Evolutionary conservation across 805 yeast species (phyloP).

Genomic region (Cyberlindnera veronae): DNA sequence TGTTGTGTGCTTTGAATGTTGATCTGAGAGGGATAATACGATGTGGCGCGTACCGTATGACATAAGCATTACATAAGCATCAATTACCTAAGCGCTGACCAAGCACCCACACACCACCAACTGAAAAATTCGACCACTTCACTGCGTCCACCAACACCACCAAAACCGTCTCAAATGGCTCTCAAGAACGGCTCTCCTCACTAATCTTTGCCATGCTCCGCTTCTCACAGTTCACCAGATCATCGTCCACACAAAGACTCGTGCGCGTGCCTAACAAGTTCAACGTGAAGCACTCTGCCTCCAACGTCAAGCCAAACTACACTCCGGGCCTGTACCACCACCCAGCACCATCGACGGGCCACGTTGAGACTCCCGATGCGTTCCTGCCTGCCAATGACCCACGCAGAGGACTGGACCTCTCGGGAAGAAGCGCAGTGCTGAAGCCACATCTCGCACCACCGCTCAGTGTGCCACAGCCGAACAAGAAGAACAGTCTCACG

Average conservation of each 20-base stretch:
- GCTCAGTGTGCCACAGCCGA: constrained; percentile 34
- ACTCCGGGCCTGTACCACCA: constrained; percentile 53
- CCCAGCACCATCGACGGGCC: constrained; percentile 62
- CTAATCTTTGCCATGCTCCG: too few species aligned
- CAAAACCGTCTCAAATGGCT: too few species aligned
- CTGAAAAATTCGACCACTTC: too few species aligned
- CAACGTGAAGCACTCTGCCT: constrained; percentile 61
- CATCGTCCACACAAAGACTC: constrained; percentile 13
- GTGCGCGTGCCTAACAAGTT: constrained; percentile 49
- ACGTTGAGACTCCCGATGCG: constrained; percentile 57
- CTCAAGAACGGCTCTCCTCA: too few species aligned
- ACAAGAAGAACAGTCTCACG: constrained; percentile 51
- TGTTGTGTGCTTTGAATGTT: too few species aligned
- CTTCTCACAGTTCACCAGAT: constrained; percentile 13
- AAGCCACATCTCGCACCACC: constrained; percentile 32
- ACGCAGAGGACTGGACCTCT: constrained; percentile 39
- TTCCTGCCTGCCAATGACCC: constrained; percentile 64
- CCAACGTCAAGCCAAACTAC: constrained; percentile 51
- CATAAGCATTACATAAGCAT: too few species aligned
- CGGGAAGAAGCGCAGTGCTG: constrained; percentile 19
- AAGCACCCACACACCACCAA: too few species aligned
- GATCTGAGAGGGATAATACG: too few species aligned
- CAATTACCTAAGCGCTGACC: too few species aligned
- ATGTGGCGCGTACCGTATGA: too few species aligned
- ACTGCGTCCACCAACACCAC: too few species aligned